Conservation (phyloP, 2,329 filamentous ascomycete genomes). For the Cadophora sp. region DNA sequence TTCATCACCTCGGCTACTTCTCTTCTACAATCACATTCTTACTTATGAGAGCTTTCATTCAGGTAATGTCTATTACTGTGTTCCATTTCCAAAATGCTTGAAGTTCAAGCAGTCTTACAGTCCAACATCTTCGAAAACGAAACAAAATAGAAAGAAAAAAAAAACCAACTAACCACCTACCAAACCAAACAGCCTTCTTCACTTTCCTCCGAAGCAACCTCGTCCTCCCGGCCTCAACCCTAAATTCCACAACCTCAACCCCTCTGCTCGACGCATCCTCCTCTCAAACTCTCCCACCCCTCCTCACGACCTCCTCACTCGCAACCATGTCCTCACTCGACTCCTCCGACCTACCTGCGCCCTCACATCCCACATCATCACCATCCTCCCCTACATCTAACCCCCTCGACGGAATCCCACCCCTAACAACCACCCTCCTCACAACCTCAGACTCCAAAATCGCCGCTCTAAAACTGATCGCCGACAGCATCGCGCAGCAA, state of each 20-base stretch:
- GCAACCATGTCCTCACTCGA: constrained; percentile 44
- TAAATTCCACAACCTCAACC: constrained; percentile 65
- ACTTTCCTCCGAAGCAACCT: constrained; percentile 83
- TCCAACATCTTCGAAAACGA: too few species aligned
- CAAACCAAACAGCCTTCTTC: constrained; percentile 72
- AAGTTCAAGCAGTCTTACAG: too few species aligned
- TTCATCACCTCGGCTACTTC: too few species aligned
- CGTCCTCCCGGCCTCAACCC: constrained; percentile 61
- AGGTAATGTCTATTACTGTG: constrained; percentile 10
- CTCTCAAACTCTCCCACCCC: constrained; percentile 47
- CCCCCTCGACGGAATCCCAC: constrained; percentile 59
- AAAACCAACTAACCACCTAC: constrained; percentile 25
- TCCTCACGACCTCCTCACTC: constrained; percentile 46
- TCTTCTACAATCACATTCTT: neutral
- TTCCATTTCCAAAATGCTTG: neutral
- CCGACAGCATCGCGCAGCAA: constrained; percentile 85
- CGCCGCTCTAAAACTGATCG: constrained; percentile 74
- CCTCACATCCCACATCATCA: constrained; percentile 36
- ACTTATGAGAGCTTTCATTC: neutral
- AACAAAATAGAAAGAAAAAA: too few species aligned
- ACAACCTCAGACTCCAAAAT: constrained; percentile 64
- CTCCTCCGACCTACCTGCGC: neutral
- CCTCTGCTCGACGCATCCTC: constrained; percentile 65
- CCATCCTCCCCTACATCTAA: constrained; percentile 41
- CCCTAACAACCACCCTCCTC: constrained; percentile 67